Evolutionary conservation across 2,329 filamentous ascomycete species (phyloP).

Genomic region (Tolypocladium guangdongense): DNA sequence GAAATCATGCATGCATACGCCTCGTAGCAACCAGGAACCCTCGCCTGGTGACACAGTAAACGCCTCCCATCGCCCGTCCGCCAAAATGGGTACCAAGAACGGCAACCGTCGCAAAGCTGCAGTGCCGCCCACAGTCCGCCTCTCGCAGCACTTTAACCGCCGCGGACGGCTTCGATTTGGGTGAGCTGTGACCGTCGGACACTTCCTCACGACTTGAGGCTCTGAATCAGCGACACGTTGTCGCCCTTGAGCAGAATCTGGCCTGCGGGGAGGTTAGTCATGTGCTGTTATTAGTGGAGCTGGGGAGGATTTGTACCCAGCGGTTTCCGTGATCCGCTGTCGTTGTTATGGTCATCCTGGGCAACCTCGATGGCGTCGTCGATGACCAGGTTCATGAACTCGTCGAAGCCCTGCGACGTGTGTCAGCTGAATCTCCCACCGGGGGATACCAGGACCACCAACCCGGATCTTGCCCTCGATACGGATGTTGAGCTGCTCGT

Average conservation of each 20-base stretch:
- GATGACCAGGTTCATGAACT: conserved; percentile 98
- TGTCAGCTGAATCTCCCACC: neutral
- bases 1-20: conserved; percentile 3
- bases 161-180: neutral
- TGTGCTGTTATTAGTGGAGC: neutral
- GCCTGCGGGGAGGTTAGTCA: conserved; percentile 37
- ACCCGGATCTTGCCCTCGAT: conserved; percentile 97
- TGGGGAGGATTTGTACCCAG: conserved; percentile 48
- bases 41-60: conserved; percentile 1
- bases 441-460: conserved; percentile 18
- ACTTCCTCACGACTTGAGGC: conserved; percentile 15
- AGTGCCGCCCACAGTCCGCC: neutral
- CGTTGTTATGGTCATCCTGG: conserved; percentile 67
- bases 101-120: neutral
- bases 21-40: neutral
- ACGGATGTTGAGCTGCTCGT: conserved; percentile 85
- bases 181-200: neutral
- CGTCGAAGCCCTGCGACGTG: conserved; percentile 71
- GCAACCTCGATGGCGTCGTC: conserved; percentile 93
- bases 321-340: conserved; percentile 63
- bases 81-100: neutral
- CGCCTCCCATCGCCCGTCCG: neutral
- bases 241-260: conserved; percentile 83
- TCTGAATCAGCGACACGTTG: conserved; percentile 75
- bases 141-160: neutral